A percentile compares a stretch with the other conserved stretches of the same genome.
Evolutionary conservation across 768 basidiomycete genomes (phyloP).

Genomic region (Boletus eberwhitei): DNA sequence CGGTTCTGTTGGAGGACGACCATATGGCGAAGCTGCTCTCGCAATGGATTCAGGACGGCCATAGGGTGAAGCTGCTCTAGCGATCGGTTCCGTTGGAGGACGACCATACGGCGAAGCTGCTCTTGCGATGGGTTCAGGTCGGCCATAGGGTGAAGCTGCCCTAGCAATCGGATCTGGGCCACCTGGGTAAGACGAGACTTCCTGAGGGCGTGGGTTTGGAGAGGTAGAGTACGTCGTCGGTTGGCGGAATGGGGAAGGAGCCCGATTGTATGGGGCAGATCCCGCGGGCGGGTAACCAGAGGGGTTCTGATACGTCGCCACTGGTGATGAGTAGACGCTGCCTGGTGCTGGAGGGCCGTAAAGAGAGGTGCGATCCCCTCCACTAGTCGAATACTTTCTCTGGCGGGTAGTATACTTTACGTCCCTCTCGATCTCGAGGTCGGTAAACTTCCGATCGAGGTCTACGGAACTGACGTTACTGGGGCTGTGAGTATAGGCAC

Average conservation of each 20-base stretch:
- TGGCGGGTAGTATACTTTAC: constrained; percentile 33
- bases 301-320: constrained; percentile 26
- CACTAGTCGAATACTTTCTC: constrained; percentile 45
- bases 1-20: constrained; percentile 36
- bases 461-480: constrained; percentile 24
- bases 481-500: constrained; percentile 26
- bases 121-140: constrained; percentile 30
- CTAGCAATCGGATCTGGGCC: constrained; percentile 33
- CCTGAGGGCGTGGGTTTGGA: constrained; percentile 48
- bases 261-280: constrained; percentile 28
- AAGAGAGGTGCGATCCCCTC: constrained; percentile 28
- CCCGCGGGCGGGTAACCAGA: constrained; percentile 31
- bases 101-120: constrained; percentile 34
- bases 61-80: constrained; percentile 27
- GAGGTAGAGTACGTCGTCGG: constrained; percentile 36
- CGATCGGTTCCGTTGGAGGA: constrained; percentile 19
- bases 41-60: constrained; percentile 23
- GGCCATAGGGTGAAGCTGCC: constrained; percentile 35
- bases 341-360: constrained; percentile 15
- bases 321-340: constrained; percentile 24
- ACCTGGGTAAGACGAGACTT: constrained; percentile 41
- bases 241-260: constrained; percentile 34
- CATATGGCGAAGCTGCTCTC: constrained; percentile 30
- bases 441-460: constrained; percentile 39
- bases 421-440: constrained; percentile 33